A percentile compares a stretch with the other conserved stretches of the same genome.
phyloP scores from a whole-genome alignment of 768 basidiomycete species.

The button mushroom (Agaricus bisporus) region DNA sequence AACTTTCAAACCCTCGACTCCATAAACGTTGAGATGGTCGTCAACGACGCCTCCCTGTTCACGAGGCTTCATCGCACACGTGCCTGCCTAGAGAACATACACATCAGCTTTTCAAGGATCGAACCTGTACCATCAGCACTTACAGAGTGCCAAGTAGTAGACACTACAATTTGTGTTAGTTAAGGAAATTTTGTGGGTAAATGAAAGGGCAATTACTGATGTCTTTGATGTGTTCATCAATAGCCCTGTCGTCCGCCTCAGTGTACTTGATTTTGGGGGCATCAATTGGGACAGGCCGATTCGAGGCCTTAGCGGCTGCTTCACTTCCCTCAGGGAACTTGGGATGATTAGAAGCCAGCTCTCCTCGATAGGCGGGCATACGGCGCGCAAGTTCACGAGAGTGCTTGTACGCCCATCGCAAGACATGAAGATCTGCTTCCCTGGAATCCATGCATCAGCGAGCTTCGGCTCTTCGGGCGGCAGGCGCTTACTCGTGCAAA shows the following conservation, averaged over 20 bases:
- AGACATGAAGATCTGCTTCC: conserved; percentile 35
- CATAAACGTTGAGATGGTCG: conserved; percentile 56
- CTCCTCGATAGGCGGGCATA: conserved; percentile 39
- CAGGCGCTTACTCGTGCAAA: conserved; percentile 33
- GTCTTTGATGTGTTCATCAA: conserved; percentile 32
- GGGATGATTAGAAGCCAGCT: conserved; percentile 28
- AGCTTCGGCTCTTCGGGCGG: no score
- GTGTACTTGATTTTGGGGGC: conserved; percentile 36
- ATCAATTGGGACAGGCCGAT: conserved; percentile 24
- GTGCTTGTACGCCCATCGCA: conserved; percentile 52
- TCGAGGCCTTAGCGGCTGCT: conserved; percentile 19
- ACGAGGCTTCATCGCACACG: conserved; percentile 62
- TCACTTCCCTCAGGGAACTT: conserved; percentile 27
- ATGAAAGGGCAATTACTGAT: conserved; percentile 18
- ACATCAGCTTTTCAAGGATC: background rate
- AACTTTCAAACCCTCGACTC: conserved; percentile 50
- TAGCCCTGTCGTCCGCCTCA: conserved; percentile 33
- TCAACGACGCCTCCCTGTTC: conserved; percentile 58
- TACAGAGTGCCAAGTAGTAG: conserved; percentile 43
- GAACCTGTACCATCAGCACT: background rate
- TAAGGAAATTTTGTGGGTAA: background rate
- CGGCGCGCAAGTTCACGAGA: conserved; percentile 49
- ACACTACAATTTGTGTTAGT: conserved; percentile 19
- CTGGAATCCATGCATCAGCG: conserved; percentile 17
- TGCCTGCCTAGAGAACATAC: conserved; percentile 40